phyloP scores from a whole-genome alignment of 805 yeast genomes.

The Ascoidea tarda region DNA sequence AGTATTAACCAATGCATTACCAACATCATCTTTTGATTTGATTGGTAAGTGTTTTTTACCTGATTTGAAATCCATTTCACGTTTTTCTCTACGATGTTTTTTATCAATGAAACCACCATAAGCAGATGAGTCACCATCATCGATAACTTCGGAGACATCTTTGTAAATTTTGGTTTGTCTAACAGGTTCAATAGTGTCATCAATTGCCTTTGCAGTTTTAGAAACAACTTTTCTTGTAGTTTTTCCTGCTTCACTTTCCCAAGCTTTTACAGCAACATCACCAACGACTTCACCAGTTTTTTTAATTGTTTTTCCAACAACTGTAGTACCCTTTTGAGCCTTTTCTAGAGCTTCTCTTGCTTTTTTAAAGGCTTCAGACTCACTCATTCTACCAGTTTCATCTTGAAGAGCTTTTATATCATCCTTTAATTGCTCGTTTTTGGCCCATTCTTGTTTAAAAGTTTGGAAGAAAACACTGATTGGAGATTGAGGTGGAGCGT shows the following conservation, averaged over 20 bases:
- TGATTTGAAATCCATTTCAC: conserved; percentile 44
- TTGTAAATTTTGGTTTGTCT: conserved; percentile 82
- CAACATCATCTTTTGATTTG: conserved; percentile 69
- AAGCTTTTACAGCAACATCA: conserved; percentile 75
- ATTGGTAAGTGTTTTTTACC: conserved; percentile 57
- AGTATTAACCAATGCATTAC: conserved; percentile 70
- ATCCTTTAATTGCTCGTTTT: conserved; percentile 78
- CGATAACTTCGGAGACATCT: conserved; percentile 77
- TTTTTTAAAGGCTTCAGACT: conserved; percentile 81
- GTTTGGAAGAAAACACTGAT: conserved; percentile 88
- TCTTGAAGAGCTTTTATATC: conserved; percentile 90
- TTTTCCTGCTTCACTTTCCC: conserved; percentile 92
- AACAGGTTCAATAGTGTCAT: conserved; percentile 81
- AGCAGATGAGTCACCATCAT: conserved; percentile 76
- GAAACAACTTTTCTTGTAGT: conserved; percentile 79
- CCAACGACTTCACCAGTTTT: conserved; percentile 94
- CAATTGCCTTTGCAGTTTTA: conserved; percentile 73
- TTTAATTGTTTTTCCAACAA: conserved; percentile 58
- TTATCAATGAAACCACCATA: conserved; percentile 89
- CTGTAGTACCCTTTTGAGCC: conserved; percentile 64
- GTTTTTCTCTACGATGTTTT: conserved; percentile 63
- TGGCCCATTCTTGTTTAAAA: conserved; percentile 81
- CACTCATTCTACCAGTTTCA: conserved; percentile 89
- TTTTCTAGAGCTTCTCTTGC: conserved; percentile 86
- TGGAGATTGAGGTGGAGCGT: conserved; percentile 48